phyloP scores from a whole-genome alignment of 768 basidiomycete genomes.

The Sarcodon sp. region DNA sequence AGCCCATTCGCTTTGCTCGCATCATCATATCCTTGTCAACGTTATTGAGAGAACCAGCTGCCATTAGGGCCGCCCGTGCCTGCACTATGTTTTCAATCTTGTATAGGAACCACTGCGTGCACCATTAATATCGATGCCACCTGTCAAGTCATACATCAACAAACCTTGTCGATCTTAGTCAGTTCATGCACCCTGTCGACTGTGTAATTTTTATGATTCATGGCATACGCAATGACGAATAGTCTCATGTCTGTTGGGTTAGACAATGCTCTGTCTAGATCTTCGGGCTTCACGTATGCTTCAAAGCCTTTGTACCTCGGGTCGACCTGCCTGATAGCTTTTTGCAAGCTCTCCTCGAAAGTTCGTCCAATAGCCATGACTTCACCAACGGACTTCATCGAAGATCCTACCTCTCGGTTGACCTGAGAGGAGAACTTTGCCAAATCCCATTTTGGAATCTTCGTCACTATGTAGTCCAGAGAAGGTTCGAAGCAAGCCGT shows the following conservation, averaged over 20 bases:
- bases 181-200: conserved; percentile 86
- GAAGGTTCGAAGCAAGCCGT: conserved; percentile 99
- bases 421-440: conserved; percentile 95
- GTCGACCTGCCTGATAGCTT: conserved; percentile 96
- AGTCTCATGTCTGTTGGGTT: conserved; percentile 91
- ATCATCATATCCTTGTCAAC: conserved; percentile 69
- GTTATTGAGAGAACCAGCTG: conserved; percentile 52
- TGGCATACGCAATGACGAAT: conserved; percentile 95
- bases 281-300: conserved; percentile 80
- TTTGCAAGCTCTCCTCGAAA: conserved; percentile 96
- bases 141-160: neutral
- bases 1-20: conserved; percentile 89
- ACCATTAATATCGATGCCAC: neutral
- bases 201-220: conserved; percentile 86
- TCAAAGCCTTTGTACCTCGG: conserved; percentile 96
- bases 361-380: conserved; percentile 99
- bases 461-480: conserved; percentile 97
- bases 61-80: conserved; percentile 65
- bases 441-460: conserved; percentile 99
- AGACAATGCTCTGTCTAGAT: conserved; percentile 67
- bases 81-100: conserved; percentile 98
- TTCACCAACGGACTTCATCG: conserved; percentile 99
- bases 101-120: conserved; percentile 84
- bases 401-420: conserved; percentile 86
- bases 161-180: conserved; percentile 95